Percentiles rank a stretch among this genome's conserved stretches.
These are phyloP conservation scores for Mucor circinelloides DNA, from an alignment of 371 early-diverging fungal genomes.

Conservation along the genomic window DNA sequence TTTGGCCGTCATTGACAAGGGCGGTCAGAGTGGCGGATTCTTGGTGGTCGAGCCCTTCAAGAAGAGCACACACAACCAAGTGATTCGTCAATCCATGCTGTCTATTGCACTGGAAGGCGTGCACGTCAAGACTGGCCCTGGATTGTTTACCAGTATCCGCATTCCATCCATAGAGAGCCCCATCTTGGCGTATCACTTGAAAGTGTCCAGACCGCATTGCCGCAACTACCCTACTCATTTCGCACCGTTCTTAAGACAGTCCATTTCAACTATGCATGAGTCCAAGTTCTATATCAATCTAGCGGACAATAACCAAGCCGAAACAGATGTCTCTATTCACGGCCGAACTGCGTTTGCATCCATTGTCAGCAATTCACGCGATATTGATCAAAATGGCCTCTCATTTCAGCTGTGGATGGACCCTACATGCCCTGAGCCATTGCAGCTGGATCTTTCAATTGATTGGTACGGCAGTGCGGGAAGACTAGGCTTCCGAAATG, in stretches of 20 bases:
- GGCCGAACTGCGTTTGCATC: slow-evolving; percentile 69
- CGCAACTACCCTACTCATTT: slow-evolving; percentile 38
- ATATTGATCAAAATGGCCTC: slow-evolving; percentile 53
- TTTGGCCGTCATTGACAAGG: slow-evolving; percentile 45
- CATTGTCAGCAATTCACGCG: slow-evolving; percentile 30
- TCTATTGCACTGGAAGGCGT: slow-evolving; percentile 45
- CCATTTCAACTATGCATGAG: slow-evolving; percentile 73
- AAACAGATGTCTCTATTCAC: slow-evolving; percentile 69
- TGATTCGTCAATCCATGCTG: slow-evolving; percentile 49
- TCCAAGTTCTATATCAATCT: slow-evolving; percentile 68
- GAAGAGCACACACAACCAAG: slow-evolving; percentile 30
- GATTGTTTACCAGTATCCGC: slow-evolving; percentile 54
- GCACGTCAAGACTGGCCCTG: slow-evolving; percentile 30
- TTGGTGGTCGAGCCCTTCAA: slow-evolving; percentile 56
- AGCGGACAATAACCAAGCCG: slow-evolving; percentile 27
- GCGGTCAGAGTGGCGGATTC: slow-evolving; percentile 43
- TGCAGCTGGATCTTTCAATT: slow-evolving; percentile 57
- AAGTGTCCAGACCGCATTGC: slow-evolving; percentile 52
- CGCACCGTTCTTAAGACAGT: slow-evolving; percentile 67
- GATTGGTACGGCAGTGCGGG: slow-evolving; percentile 80
- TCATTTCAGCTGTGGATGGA: slow-evolving; percentile 75
- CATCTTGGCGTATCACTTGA: slow-evolving; percentile 62
- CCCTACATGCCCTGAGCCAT: slow-evolving; percentile 55
- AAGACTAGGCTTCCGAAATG: slow-evolving; percentile 71
- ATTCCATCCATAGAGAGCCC: slow-evolving; percentile 65